phyloP scores from a whole-genome alignment of 345 rosid genomes.

The Abelmoschus esculentus region DNA sequence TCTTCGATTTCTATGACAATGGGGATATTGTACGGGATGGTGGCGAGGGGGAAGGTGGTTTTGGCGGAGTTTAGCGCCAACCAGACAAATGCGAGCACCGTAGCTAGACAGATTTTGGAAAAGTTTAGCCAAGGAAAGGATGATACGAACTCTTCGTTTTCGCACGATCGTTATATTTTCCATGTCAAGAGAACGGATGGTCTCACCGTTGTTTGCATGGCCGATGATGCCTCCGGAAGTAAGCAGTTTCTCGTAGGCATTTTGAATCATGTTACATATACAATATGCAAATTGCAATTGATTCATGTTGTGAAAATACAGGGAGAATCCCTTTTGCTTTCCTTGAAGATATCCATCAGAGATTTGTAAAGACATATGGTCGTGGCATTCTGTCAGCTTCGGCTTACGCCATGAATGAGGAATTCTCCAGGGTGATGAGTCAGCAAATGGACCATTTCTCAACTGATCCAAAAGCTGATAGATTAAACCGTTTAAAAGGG shows the following conservation, averaged over 20 bases:
- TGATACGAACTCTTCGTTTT: conserved; percentile 30
- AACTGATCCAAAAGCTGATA: conserved; percentile 34
- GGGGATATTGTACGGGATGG: conserved; percentile 48
- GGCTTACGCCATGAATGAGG: conserved; percentile 51
- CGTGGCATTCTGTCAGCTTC: conserved; percentile 32
- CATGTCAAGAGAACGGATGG: conserved; percentile 42
- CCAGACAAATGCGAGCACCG: conserved; percentile 28
- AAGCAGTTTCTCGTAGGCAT: not conserved
- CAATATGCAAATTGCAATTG: not conserved
- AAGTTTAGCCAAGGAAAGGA: conserved; percentile 21
- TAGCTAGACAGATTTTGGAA: conserved; percentile 36
- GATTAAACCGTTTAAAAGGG: conserved; percentile 36
- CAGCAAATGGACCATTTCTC: conserved; percentile 43
- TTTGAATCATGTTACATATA: not conserved
- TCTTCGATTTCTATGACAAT: conserved; percentile 1
- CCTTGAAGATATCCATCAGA: conserved; percentile 8
- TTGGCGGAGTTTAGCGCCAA: conserved; percentile 38
- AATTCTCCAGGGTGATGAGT: conserved; percentile 42
- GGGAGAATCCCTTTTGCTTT: conserved; percentile 9
- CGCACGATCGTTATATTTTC: conserved; percentile 40
- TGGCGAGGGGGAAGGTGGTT: conserved; percentile 42
- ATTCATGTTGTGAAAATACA: not conserved
- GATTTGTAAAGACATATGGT: conserved; percentile 32
- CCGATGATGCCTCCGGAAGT: conserved; percentile 34
- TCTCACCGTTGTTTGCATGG: conserved; percentile 46